A percentile compares a stretch with the other conserved stretches of the same genome.
These are phyloP conservation scores for Stipa capillata DNA, from an alignment of 176 grass and related monocot species.

Conservation along the genomic window DNA sequence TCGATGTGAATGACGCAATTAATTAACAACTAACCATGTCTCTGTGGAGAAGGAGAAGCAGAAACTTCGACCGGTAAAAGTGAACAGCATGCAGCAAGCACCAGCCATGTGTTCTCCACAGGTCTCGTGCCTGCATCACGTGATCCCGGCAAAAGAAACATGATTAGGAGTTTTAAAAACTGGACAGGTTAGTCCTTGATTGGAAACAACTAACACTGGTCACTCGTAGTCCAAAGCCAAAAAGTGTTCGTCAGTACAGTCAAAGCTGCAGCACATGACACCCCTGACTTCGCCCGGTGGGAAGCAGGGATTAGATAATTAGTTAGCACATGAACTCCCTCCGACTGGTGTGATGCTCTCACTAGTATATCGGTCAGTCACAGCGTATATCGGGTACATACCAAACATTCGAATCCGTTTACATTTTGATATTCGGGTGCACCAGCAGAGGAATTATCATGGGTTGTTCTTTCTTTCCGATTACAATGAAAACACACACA, in stretches of 20 bases:
- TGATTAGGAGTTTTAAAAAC: constrained; percentile 16
- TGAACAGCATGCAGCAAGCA: not conserved
- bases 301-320: constrained; percentile 5
- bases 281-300: not conserved
- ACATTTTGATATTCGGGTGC: too few relatives aligned
- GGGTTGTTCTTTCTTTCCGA: too few relatives aligned
- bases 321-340: constrained; percentile 32
- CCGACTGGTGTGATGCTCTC: not conserved
- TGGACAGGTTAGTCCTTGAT: not conserved
- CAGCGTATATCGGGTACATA: too few relatives aligned
- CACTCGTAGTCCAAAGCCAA: not conserved
- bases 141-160: constrained; percentile 10
- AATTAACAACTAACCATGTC: not conserved
- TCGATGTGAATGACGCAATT: not conserved
- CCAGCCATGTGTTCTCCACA: not conserved
- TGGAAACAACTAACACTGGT: not conserved
- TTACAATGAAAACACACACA: too few relatives aligned
- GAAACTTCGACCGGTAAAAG: constrained; percentile 19
- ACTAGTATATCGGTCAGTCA: not conserved
- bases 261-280: constrained; percentile 50
- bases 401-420: too few relatives aligned
- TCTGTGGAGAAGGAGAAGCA: not conserved
- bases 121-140: constrained; percentile 16
- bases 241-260: constrained; percentile 15
- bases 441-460: too few relatives aligned